Conservation (phyloP, 2,329 filamentous ascomycete species). For the Xylariaceae sp. region DNA sequence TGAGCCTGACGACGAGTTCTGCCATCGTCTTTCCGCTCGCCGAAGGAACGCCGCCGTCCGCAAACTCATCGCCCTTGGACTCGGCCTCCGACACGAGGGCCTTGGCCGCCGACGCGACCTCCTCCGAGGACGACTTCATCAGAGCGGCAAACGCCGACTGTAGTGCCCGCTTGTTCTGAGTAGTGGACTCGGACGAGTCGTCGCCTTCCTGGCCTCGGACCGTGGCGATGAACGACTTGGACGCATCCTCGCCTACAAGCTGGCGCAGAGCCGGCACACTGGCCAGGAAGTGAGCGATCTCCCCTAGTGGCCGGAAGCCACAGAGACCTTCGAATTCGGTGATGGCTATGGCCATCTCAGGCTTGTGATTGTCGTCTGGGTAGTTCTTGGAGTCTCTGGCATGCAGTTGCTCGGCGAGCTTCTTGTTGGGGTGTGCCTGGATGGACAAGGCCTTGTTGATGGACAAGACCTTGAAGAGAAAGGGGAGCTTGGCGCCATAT, state of each 20-base stretch:
- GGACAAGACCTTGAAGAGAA: constrained; percentile 95
- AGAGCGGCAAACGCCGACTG: constrained; percentile 70
- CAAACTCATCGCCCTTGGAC: constrained; percentile 65
- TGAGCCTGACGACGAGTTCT: constrained; percentile 69
- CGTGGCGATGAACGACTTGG: constrained; percentile 47
- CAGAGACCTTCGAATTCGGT: constrained; percentile 95
- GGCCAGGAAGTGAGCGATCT: constrained; percentile 73
- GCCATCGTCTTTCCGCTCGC: constrained; percentile 66
- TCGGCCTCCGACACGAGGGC: constrained; percentile 67
- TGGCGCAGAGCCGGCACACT: constrained; percentile 58
- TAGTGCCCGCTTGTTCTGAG: constrained; percentile 71
- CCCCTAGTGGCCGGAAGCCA: constrained; percentile 81
- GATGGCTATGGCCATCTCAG: constrained; percentile 97
- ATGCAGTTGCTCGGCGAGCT: constrained; percentile 84
- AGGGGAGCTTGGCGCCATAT: constrained; percentile 81
- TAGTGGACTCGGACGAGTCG: constrained; percentile 30
- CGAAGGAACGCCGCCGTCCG: constrained; percentile 62
- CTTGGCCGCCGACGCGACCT: constrained; percentile 59
- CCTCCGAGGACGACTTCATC: constrained; percentile 69
- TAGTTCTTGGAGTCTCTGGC: constrained; percentile 87
- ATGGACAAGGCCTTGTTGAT: constrained; percentile 95
- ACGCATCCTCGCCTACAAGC: constrained; percentile 61
- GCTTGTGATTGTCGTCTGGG: constrained; percentile 98
- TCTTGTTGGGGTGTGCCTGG: constrained; percentile 95
- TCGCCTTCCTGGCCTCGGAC: constrained; percentile 48